Evolutionary conservation across 345 rosid genomes (phyloP), one percentile per base, ranked within the genome.

Genomic region (Hibiscus trionum): DNA sequence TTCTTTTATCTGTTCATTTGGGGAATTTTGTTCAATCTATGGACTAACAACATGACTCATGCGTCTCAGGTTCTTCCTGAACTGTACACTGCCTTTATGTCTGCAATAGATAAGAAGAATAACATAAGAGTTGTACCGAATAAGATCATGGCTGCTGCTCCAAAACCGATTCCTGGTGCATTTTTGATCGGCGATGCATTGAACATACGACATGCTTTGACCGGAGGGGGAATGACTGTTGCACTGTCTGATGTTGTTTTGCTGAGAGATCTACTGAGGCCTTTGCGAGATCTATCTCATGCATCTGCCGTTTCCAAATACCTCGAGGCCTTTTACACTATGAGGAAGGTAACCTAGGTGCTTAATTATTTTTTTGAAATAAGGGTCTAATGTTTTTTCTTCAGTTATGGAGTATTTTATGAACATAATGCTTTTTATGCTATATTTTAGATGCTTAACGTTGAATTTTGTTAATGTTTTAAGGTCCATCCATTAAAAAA

Each of bases 131-230:
- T 85, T 74, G 80, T 84, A 84, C 79, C 82, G 1, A 81, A 80
- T 63, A 77, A 85, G 75, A 84, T 88, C 79, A 84, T 84, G 91
- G 82, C 89, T 1, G 87, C 84, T 11, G 68, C 72, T 69, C 89
- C 87, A 8, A 29, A 62, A 44, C 85, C 53, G 12, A 70, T 53
- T 21, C 52, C 63, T 0, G 65, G 73, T 1, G 49, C 63, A 12
- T 47, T 70, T 56, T 1, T 70, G 12, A 57, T 55, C 8, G 47
- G 62, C 7, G 72, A 69, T 6, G 72, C 72, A 10, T 35, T 55
- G 64, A 70, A 70, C 12, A 56, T 19, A 11, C 37, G 62, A 0
- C 73, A 56, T 9, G 19, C 73, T 55, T 33, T 57, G 8, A 71
- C 74, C 11, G 56, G 66, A 21, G 66, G 74, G 5, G 66, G 65